Percentiles rank a stretch among this genome's conserved stretches.
Evolutionary conservation across 768 basidiomycete species (phyloP).

Genomic region (Tulasnella sp.): DNA sequence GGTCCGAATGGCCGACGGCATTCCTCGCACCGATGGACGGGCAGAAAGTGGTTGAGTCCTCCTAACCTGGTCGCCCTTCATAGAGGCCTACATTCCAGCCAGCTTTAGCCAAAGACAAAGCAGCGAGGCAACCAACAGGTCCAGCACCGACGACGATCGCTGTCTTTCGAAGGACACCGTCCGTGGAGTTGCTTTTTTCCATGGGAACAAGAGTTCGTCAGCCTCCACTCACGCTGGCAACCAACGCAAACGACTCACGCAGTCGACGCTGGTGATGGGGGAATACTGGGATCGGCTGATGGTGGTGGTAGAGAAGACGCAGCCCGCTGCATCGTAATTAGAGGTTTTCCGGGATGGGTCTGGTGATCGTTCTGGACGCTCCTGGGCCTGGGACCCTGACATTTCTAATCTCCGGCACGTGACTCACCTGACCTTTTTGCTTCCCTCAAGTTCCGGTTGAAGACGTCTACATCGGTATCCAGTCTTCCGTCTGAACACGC

Average conservation of each 20-base stretch:
- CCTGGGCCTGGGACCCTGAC: background rate
- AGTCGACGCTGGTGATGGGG: background rate
- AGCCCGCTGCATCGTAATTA: conserved; percentile 6
- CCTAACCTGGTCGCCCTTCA: conserved; percentile 71
- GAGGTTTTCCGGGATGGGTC: background rate
- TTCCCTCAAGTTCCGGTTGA: background rate
- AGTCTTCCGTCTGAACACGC: background rate
- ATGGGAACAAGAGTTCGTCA: background rate
- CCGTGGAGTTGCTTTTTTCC: conserved; percentile 8
- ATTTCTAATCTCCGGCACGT: background rate
- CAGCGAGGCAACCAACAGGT: conserved; percentile 90
- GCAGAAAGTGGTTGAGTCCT: conserved; percentile 16
- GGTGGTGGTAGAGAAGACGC: conserved; percentile 16
- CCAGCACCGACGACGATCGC: conserved; percentile 64
- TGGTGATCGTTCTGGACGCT: conserved; percentile 8
- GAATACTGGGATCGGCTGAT: background rate
- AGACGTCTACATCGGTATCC: background rate
- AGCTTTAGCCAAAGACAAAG: conserved; percentile 75
- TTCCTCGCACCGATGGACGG: conserved; percentile 27
- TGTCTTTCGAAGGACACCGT: background rate
- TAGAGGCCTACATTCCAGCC: conserved; percentile 82
- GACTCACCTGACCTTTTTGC: conserved; percentile 2
- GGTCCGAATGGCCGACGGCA: background rate
- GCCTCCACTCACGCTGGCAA: conserved; percentile 9
- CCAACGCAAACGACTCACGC: background rate